Conservation (phyloP, 140 eudicot genomes). For the Bidens hawaiensis region DNA sequence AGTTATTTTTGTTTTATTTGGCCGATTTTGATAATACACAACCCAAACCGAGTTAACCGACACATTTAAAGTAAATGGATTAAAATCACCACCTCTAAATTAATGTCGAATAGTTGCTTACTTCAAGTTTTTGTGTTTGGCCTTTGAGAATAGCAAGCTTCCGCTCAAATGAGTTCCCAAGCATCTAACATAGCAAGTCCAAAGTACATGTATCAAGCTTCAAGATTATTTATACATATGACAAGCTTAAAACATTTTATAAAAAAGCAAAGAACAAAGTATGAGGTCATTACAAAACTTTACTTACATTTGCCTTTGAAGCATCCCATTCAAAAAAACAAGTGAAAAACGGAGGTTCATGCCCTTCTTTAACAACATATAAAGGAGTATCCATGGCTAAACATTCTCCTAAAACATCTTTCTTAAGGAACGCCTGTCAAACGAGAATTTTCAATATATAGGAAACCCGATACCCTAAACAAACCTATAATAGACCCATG, state of each 20-base stretch:
- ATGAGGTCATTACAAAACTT: neutral
- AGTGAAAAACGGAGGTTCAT: conserved; percentile 71
- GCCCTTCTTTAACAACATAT: conserved; percentile 66
- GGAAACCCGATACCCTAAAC: no score
- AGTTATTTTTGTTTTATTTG: neutral
- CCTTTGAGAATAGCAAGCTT: conserved; percentile 69
- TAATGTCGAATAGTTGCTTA: conserved; percentile 30
- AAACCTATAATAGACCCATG: no score
- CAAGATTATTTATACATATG: neutral
- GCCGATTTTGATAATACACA: neutral
- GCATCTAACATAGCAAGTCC: conserved; percentile 38
- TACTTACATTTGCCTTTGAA: conserved; percentile 58
- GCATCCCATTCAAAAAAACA: conserved; percentile 70
- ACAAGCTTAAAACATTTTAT: neutral
- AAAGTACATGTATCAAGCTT: neutral
- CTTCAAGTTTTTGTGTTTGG: conserved; percentile 47
- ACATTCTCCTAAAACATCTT: conserved; percentile 45
- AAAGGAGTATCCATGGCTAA: conserved; percentile 48
- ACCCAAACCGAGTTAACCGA: neutral
- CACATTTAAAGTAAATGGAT: neutral
- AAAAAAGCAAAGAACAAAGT: neutral
- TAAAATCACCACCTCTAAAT: neutral
- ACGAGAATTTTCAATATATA: neutral
- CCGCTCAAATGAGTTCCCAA: conserved; percentile 74
- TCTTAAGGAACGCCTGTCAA: conserved; percentile 56